phyloP scores from a whole-genome alignment of 2,329 filamentous ascomycete species.

The Cladophialophora bantiana region DNA sequence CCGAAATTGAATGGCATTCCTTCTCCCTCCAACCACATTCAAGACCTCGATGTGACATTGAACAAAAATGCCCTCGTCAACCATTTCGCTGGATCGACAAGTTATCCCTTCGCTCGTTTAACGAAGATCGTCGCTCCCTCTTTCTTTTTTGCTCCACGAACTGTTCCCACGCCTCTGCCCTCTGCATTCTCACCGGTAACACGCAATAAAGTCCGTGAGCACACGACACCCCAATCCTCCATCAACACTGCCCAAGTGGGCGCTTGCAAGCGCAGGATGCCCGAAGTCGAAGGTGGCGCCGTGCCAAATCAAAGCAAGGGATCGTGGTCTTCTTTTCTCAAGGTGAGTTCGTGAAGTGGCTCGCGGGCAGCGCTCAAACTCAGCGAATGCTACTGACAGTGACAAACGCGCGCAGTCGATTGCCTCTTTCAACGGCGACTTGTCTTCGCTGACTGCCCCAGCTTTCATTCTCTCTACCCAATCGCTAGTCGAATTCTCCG shows the following conservation, averaged over 20 bases:
- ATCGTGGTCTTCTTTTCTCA: constrained; percentile 56
- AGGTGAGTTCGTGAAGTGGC: constrained; percentile 44
- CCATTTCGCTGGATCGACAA: constrained; percentile 6
- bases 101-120: constrained; percentile 10
- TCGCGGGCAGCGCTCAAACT: neutral
- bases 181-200: neutral
- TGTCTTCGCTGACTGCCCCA: constrained; percentile 79
- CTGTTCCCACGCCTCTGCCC: neutral
- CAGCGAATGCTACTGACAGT: constrained; percentile 9
- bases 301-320: constrained; percentile 52
- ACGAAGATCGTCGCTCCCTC: neutral
- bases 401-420: constrained; percentile 61
- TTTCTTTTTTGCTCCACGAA: neutral
- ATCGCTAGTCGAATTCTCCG: constrained; percentile 69
- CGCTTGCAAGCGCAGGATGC: constrained; percentile 32
- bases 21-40: constrained; percentile 17
- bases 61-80: neutral
- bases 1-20: constrained; percentile 13
- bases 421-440: constrained; percentile 81
- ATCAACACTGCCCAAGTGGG: neutral
- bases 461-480: constrained; percentile 83
- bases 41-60: constrained; percentile 2
- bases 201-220: neutral
- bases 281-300: constrained; percentile 50
- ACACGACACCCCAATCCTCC: neutral